These are phyloP conservation scores for Alternaria sp. DNA, from an alignment of 2,329 filamentous ascomycete species.

Conservation along the genomic window DNA sequence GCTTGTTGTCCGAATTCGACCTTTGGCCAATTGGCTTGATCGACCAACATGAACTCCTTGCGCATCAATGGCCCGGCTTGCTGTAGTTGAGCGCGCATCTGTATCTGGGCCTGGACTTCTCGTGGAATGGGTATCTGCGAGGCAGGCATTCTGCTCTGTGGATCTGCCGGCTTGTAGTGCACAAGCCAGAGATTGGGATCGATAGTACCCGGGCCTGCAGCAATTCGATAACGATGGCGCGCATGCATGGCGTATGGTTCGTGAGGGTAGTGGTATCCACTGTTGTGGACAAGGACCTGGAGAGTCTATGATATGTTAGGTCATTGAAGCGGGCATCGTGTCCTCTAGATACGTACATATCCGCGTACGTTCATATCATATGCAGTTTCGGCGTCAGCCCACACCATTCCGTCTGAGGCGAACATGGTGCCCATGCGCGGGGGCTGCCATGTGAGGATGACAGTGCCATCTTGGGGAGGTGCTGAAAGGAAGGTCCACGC, in stretches of 20 bases:
- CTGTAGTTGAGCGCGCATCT: constrained; percentile 68
- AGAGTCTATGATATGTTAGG: constrained; percentile 68
- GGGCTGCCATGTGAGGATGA: constrained; percentile 90
- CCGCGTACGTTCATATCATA: constrained; percentile 77
- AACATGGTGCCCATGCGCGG: constrained; percentile 73
- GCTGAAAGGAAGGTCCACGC: constrained; percentile 91
- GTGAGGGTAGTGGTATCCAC: constrained; percentile 76
- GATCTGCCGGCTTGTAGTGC: constrained; percentile 83
- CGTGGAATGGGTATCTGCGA: constrained; percentile 69
- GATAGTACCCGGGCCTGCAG: constrained; percentile 72
- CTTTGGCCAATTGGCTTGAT: constrained; percentile 88
- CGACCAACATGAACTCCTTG: constrained; percentile 94
- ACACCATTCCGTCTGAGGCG: constrained; percentile 91
- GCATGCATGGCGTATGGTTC: constrained; percentile 80
- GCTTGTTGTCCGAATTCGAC: constrained; percentile 70
- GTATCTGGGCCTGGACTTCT: constrained; percentile 67
- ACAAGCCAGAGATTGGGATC: constrained; percentile 90
- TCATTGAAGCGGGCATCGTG: neutral
- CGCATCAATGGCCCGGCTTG: constrained; percentile 78
- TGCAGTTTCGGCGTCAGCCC: constrained; percentile 81
- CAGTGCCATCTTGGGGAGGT: constrained; percentile 76
- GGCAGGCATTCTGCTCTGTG: constrained; percentile 74
- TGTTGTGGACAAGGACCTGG: constrained; percentile 86
- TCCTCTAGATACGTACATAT: constrained; percentile 61
- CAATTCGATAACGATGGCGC: constrained; percentile 85